Evolutionary conservation across 2,329 filamentous ascomycete genomes (phyloP), one percentile per base, ranked within the genome.

Genomic region (Cordyceps sp.): DNA sequence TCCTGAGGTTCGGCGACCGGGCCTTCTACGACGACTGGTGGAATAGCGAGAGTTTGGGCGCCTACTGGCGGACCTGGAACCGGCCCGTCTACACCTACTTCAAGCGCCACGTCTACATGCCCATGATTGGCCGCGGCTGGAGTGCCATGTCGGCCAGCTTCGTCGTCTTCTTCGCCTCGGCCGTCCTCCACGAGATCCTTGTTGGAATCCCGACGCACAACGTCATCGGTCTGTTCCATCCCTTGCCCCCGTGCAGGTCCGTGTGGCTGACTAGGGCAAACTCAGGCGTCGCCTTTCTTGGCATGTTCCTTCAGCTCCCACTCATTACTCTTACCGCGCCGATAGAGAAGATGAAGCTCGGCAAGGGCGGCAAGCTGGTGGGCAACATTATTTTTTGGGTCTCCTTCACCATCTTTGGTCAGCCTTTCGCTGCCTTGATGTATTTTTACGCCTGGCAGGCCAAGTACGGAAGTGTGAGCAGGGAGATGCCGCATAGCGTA

Each of bases 401-500:
- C 15, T 88, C 81, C 10, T 98, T 98, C 49, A 94, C 88, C 41
- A 72, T 96, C 3, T 79, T 98, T 10, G 90, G 90, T 4, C 90
- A 98, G 61, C 90, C 90, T 1, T 70, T 96, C 44, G 90, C 84
- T 2, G 86, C 84, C 1, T 60, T 98, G 37, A 65, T 93, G 51
- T 98, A 98, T 54, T 98, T 94, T 54, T 96, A 96, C 51, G 86
- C 86, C 2, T 98, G 90, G 88, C 88, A 96, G 58, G 84, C 84
- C 34, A 96, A 96, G 60, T 94, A 93, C 50, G 90, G 90, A 10
- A 85, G 78, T 45, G 78, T 86, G 16, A 82, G 69, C 41, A 62
- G 58, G 42, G 49, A 52, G 31, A 40, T 49, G 39, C 23, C 37
- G 3, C 36, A 33, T n/a, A 25, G 13, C n/a, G n/a, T n/a, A n/a